Evolutionary conservation across 306 rosid genomes (phyloP).

Genomic region (Fragaria nilgerrensis): DNA sequence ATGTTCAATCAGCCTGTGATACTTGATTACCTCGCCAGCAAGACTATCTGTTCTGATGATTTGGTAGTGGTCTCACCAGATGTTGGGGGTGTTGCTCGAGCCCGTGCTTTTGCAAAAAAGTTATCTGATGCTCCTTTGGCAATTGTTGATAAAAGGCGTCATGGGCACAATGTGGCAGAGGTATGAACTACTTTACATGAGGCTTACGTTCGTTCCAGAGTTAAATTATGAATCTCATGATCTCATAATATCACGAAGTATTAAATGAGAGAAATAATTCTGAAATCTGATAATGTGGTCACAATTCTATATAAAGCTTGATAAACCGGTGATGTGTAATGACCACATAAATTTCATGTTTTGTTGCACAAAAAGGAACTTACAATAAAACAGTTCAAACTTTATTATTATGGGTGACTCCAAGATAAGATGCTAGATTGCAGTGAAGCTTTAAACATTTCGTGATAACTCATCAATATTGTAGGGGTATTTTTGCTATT

Average conservation of each 20-base stretch:
- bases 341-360: background rate
- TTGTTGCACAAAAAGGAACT: background rate
- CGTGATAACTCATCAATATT: background rate
- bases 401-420: background rate
- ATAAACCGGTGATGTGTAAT: background rate
- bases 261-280: background rate
- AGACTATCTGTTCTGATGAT: slow-evolving; percentile 84
- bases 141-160: slow-evolving; percentile 95
- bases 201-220: background rate
- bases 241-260: slow-evolving; percentile 3
- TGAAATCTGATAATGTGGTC: background rate
- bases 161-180: slow-evolving; percentile 92
- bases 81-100: slow-evolving; percentile 99
- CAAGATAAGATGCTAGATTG: background rate
- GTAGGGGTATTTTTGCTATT: background rate
- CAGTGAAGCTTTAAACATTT: background rate
- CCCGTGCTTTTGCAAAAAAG: slow-evolving; percentile 96
- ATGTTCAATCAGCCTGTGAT: slow-evolving; percentile 81
- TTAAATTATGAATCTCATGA: background rate
- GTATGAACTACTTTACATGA: slow-evolving; percentile 33
- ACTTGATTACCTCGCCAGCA: slow-evolving; percentile 98
- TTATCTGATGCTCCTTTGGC: slow-evolving; percentile 98
- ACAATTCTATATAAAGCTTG: background rate
- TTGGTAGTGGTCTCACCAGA: slow-evolving; percentile 98
- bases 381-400: background rate